phyloP scores from a whole-genome alignment of 441 rosid species.

The Euphorbia neoarborescens region DNA sequence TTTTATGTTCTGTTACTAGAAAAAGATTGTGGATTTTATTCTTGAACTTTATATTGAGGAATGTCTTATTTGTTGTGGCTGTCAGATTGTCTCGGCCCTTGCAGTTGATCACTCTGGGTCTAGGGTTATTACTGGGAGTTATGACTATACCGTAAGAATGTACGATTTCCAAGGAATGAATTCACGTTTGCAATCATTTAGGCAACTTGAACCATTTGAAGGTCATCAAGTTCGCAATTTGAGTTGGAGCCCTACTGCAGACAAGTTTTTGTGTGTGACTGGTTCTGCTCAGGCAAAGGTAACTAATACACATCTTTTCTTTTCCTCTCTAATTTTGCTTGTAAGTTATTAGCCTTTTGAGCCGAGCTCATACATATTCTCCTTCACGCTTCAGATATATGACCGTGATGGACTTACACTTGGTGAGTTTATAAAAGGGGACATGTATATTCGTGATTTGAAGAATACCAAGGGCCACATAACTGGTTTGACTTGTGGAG shows the following conservation, averaged over 20 bases:
- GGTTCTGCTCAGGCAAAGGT: constrained; percentile 99
- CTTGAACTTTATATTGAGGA: not conserved
- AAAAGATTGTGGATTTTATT: not conserved
- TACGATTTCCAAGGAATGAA: constrained; percentile 98
- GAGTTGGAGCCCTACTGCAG: constrained; percentile 95
- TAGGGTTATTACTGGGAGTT: constrained; percentile 87
- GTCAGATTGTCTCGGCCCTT: constrained; percentile 72
- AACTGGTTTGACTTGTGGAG: constrained; percentile 85
- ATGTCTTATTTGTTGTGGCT: not conserved
- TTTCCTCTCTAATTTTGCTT: not conserved
- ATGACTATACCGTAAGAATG: constrained; percentile 87
- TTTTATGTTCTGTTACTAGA: too few relatives aligned
- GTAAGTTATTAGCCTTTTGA: not conserved
- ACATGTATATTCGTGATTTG: constrained; percentile 93
- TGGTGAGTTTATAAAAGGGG: constrained; percentile 94
- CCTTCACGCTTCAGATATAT: constrained; percentile 49
- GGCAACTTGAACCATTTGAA: constrained; percentile 87
- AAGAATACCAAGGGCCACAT: constrained; percentile 97
- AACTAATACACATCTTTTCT: not conserved
- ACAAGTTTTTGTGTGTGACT: constrained; percentile 73
- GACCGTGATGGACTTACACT: constrained; percentile 94
- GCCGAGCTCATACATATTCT: constrained; percentile 12
- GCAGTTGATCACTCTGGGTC: constrained; percentile 97
- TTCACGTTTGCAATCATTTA: constrained; percentile 75
- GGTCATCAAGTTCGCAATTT: constrained; percentile 90